Evolutionary conservation across 768 basidiomycete genomes (phyloP).

Genomic region (Lentinula sp.): DNA sequence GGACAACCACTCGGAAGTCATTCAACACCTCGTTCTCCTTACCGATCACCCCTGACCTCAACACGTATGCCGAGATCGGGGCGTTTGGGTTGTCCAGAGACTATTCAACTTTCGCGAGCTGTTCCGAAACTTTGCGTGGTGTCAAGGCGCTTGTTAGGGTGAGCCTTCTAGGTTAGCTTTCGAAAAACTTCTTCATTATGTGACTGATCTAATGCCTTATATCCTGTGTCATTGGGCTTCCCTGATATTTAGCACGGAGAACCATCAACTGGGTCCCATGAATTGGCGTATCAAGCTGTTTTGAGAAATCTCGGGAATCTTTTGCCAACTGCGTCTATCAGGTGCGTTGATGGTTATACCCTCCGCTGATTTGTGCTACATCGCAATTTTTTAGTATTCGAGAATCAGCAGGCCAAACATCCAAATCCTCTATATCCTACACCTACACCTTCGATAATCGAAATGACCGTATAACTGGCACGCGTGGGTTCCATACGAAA

Average conservation of each 20-base stretch:
- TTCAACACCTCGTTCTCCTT: slow-evolving; percentile 66
- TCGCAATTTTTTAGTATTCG: slow-evolving; percentile 53
- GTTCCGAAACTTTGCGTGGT: slow-evolving; percentile 59
- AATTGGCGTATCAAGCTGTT: slow-evolving; percentile 80
- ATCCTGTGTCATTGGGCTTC: slow-evolving; percentile 10
- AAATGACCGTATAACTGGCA: slow-evolving; percentile 60
- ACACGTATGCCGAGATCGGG: slow-evolving; percentile 64
- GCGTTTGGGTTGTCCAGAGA: slow-evolving; percentile 77
- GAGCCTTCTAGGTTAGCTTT: slow-evolving; percentile 43
- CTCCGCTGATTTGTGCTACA: no score
- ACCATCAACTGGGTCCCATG: slow-evolving; percentile 48
- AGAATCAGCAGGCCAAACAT: slow-evolving; percentile 69
- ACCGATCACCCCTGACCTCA: slow-evolving; percentile 52
- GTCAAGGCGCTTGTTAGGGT: slow-evolving; percentile 69
- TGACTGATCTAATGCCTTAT: background rate
- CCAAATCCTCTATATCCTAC: slow-evolving; percentile 83
- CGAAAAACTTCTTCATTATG: background rate
- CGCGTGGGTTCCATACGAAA: slow-evolving; percentile 58
- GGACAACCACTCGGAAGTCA: slow-evolving; percentile 81
- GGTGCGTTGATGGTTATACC: slow-evolving; percentile 36
- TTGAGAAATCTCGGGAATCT: slow-evolving; percentile 71
- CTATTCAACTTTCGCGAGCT: slow-evolving; percentile 71
- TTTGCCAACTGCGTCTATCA: slow-evolving; percentile 72
- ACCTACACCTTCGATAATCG: slow-evolving; percentile 68
- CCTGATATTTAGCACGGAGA: slow-evolving; percentile 27